These are phyloP conservation scores for Fusarium bactridioides DNA, from an alignment of 2,329 filamentous ascomycete species.

Conservation along the genomic window DNA sequence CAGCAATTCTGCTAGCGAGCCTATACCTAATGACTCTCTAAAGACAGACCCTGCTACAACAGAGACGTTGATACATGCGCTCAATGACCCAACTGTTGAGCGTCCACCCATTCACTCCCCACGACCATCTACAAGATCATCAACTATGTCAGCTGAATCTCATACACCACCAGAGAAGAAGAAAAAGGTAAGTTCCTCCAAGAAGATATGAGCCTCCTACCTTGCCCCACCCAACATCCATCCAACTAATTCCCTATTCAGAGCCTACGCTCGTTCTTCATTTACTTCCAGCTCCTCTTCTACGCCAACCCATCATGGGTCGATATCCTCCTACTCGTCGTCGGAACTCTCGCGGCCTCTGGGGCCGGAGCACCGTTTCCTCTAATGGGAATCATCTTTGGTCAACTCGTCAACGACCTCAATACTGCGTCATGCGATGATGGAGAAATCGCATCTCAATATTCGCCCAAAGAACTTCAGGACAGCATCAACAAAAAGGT, in stretches of 20 bases:
- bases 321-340: slow-evolving; percentile 53
- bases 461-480: slow-evolving; percentile 47
- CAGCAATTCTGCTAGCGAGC: not conserved
- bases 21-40: not conserved
- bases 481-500: slow-evolving; percentile 63
- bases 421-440: slow-evolving; percentile 63
- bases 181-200: slow-evolving; percentile 12
- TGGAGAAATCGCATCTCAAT: slow-evolving; percentile 33
- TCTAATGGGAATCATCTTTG: slow-evolving; percentile 70
- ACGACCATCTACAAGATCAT: slow-evolving; percentile 15
- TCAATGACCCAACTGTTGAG: not conserved
- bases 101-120: slow-evolving; percentile 10
- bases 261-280: slow-evolving; percentile 41
- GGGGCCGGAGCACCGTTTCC: slow-evolving; percentile 70
- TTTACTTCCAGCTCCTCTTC: slow-evolving; percentile 55
- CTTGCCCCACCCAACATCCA: not conserved
- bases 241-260: slow-evolving; percentile 16
- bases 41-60: not conserved
- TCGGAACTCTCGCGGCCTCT: slow-evolving; percentile 56
- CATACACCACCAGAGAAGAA: slow-evolving; percentile 1
- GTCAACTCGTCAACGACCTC: slow-evolving; percentile 68
- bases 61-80: not conserved
- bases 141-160: slow-evolving; percentile 14
- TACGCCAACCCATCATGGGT: slow-evolving; percentile 55
- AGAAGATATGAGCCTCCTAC: not conserved